phyloP scores from a whole-genome alignment of 805 yeast genomes.

The Candida silvatica region DNA sequence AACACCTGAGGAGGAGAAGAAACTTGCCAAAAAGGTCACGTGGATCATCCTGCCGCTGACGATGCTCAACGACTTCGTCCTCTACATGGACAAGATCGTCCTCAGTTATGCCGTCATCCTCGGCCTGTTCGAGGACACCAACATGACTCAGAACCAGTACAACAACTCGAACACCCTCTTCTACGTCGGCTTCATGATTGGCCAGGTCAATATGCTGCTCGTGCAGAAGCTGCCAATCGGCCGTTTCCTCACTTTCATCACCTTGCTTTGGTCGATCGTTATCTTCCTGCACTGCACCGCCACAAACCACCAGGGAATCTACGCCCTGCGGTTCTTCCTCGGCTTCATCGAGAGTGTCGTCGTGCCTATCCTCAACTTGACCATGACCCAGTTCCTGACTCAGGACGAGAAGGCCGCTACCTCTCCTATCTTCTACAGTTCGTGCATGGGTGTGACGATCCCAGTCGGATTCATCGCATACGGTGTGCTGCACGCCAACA shows the following conservation, averaged over 20 bases:
- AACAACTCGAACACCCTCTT: conserved; percentile 44
- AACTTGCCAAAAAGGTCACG: conserved; percentile 12
- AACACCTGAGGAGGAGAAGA: conserved; percentile 13
- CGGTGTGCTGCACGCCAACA: conserved; percentile 24
- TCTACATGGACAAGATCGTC: conserved; percentile 35
- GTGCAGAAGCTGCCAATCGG: conserved; percentile 37
- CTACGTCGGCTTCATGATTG: conserved; percentile 41
- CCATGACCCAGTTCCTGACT: conserved; percentile 42
- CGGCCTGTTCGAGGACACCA: conserved; percentile 38
- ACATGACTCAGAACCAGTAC: conserved; percentile 33
- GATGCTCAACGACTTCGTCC: conserved; percentile 15
- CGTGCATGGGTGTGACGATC: conserved; percentile 38
- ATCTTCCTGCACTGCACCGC: conserved; percentile 40
- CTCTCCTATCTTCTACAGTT: conserved; percentile 45
- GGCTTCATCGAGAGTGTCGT: conserved; percentile 42
- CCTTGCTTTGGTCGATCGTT: conserved; percentile 36
- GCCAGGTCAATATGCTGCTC: conserved; percentile 34
- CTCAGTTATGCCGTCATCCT: conserved; percentile 31
- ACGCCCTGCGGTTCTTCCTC: conserved; percentile 38
- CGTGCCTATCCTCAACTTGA: conserved; percentile 34
- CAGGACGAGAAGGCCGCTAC: conserved; percentile 35
- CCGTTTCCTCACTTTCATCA: conserved; percentile 27
- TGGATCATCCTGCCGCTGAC: conserved; percentile 18
- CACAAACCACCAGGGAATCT: conserved; percentile 34
- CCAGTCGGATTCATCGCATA: conserved; percentile 34